Percentiles rank a stretch among this genome's conserved stretches.
Conservation (phyloP, 345 rosid species). For the Hevea brasiliensis region DNA sequence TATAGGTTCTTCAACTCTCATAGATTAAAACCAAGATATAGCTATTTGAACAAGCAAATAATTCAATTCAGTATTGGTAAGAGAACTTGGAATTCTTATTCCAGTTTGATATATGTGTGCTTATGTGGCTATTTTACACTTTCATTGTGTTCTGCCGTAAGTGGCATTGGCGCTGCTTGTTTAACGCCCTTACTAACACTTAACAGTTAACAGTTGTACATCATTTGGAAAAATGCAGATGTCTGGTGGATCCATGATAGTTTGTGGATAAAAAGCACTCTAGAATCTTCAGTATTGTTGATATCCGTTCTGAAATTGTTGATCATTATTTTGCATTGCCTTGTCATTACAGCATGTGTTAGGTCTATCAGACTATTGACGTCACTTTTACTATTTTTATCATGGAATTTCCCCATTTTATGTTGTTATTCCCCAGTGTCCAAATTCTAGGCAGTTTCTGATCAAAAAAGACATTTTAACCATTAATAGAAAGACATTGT, state of each 20-base stretch:
- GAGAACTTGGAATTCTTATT: not conserved
- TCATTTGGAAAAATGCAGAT: constrained; percentile 6
- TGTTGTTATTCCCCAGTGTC: not conserved
- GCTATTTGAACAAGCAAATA: not conserved
- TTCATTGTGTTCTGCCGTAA: not conserved
- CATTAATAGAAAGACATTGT: not conserved
- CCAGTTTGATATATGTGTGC: not conserved
- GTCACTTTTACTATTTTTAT: not conserved
- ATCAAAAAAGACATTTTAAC: not conserved
- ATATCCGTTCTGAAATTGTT: not conserved
- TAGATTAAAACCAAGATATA: not conserved
- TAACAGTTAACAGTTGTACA: not conserved
- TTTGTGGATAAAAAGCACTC: not conserved
- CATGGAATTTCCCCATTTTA: not conserved
- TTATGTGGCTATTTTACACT: not conserved
- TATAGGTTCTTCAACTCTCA: not conserved
- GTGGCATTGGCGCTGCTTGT: not conserved
- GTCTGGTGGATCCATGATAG: not conserved
- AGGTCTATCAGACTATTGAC: not conserved
- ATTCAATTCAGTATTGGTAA: not conserved
- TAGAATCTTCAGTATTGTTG: not conserved
- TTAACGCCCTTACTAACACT: not conserved
- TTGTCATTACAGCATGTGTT: not conserved
- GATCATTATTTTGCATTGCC: not conserved
- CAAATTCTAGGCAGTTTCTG: not conserved